These are phyloP conservation scores for Penicillium soppii DNA, from an alignment of 495 filamentous ascomycete species.

Conservation along the genomic window DNA sequence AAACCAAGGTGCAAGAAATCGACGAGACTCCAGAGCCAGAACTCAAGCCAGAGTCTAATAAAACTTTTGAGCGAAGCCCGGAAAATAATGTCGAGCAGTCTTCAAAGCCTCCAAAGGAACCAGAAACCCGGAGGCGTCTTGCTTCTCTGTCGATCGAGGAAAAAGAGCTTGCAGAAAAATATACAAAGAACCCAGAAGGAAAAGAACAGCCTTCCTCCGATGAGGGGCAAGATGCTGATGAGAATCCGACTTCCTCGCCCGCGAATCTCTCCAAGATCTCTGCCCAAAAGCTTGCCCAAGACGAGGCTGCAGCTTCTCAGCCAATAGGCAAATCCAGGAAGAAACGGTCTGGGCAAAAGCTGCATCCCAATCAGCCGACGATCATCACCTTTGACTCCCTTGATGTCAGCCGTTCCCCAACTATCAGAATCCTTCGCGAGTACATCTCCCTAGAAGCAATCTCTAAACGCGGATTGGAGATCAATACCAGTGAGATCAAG, in stretches of 20 bases:
- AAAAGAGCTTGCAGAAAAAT: background rate
- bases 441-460: constrained; percentile 74
- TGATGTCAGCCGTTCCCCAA: constrained; percentile 55
- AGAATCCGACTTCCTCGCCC: constrained; percentile 15
- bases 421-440: constrained; percentile 65
- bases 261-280: constrained; percentile 9
- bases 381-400: constrained; percentile 93
- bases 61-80: background rate
- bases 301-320: constrained; percentile 1
- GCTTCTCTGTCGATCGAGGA: constrained; percentile 28
- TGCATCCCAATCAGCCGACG: constrained; percentile 47
- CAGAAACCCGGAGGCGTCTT: constrained; percentile 20
- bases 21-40: constrained; percentile 36
- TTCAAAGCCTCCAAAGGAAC: constrained; percentile 17
- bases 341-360: constrained; percentile 20
- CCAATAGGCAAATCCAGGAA: constrained; percentile 26
- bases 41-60: background rate
- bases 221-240: constrained; percentile 30
- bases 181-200: constrained; percentile 2
- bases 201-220: constrained; percentile 8
- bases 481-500: constrained; percentile 49
- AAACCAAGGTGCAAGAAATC: constrained; percentile 30
- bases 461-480: constrained; percentile 63
- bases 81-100: constrained; percentile 1
- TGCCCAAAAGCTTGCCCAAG: constrained; percentile 1